These are phyloP conservation scores for Nepenthes mirabilis DNA, from an alignment of 148 eudicot genomes.

Conservation along the genomic window DNA sequence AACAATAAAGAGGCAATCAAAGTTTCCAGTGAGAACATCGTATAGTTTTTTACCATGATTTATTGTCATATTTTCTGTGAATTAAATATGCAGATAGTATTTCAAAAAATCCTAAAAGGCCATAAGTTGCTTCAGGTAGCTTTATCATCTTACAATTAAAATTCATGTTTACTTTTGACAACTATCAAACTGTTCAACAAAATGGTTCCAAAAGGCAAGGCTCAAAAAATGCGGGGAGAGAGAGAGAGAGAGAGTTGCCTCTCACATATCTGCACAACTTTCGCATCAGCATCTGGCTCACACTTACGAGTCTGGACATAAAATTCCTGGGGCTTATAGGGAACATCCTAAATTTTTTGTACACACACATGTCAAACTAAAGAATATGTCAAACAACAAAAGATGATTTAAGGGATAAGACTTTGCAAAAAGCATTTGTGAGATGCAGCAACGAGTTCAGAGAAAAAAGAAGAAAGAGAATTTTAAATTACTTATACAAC, in stretches of 20 bases:
- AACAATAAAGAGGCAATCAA: no score
- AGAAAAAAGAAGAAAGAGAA: neutral
- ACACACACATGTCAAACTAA: neutral
- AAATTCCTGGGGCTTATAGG: constrained; percentile 71
- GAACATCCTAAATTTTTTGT: constrained; percentile 44
- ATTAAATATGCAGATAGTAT: no score
- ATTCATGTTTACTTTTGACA: no score
- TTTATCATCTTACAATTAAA: no score
- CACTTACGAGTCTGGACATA: constrained; percentile 73
- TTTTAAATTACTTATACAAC: neutral
- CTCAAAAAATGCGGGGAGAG: neutral
- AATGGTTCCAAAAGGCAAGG: neutral
- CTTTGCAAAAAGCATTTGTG: no score
- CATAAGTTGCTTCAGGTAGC: no score
- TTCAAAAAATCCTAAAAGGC: no score
- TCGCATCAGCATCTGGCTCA: constrained; percentile 72
- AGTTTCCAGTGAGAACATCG: no score
- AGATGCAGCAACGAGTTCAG: neutral
- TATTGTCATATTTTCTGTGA: no score
- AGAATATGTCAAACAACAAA: neutral
- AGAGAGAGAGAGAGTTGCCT: constrained; percentile 31
- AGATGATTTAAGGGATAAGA: neutral
- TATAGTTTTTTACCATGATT: no score
- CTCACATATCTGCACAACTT: constrained; percentile 66
- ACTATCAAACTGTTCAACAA: no score